phyloP scores from a whole-genome alignment of 192 early-diverging fungal genomes.

The Podila minutissima region DNA sequence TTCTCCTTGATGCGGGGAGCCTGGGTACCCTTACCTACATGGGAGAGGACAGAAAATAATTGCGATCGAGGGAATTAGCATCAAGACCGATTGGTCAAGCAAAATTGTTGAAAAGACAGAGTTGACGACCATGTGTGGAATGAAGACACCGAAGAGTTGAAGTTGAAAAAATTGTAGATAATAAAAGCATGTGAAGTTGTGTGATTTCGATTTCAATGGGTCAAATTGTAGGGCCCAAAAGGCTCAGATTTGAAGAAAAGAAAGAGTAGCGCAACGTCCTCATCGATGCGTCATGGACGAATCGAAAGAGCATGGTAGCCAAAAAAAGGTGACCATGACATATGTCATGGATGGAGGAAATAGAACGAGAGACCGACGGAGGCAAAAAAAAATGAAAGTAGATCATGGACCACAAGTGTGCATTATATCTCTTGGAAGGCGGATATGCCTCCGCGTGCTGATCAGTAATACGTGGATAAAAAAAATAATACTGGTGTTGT shows the following conservation, averaged over 20 bases:
- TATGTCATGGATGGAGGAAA: too few species aligned
- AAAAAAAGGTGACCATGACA: too few species aligned
- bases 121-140: not conserved
- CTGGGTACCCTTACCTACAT: slow-evolving; percentile 89
- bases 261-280: too few species aligned
- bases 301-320: too few species aligned
- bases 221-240: not conserved
- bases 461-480: too few species aligned
- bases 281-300: too few species aligned
- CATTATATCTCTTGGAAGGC: too few species aligned
- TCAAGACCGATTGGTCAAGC: slow-evolving; percentile 1
- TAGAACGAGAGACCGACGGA: too few species aligned
- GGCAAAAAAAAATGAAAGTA: too few species aligned
- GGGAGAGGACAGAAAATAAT: not conserved
- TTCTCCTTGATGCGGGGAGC: slow-evolving; percentile 95
- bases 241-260: not conserved
- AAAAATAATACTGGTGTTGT: too few species aligned
- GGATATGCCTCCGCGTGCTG: too few species aligned
- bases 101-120: not conserved
- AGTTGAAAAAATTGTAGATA: not conserved
- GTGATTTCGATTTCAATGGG: not conserved
- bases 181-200: slow-evolving; percentile 4
- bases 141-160: not conserved
- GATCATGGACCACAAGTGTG: too few species aligned
- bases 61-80: not conserved